Evolutionary conservation across 2,329 filamentous ascomycete genomes (phyloP), one percentile per base, ranked within the genome.

Genomic region (Aspergillus alliaceus): DNA sequence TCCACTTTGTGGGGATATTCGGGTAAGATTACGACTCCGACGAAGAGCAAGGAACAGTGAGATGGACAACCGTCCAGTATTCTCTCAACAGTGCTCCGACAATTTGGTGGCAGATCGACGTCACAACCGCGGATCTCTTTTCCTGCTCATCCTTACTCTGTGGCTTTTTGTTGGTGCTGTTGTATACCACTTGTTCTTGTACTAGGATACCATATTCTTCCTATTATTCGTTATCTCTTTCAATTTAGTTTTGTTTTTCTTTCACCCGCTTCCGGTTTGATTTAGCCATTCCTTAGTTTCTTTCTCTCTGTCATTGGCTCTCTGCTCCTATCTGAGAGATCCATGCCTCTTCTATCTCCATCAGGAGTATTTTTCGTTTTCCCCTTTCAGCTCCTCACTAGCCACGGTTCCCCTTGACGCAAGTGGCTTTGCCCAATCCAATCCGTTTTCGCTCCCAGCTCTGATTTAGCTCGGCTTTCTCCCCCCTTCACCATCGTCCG

Each of bases 321-420:
- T 35, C 44, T 27, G 32, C 44, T 48, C 12, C 15, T 48, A 32
- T 48, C 44, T 48, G 32, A n/a, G 44, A 32, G 44, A 48, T 42
- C 27, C 32, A 49, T 29, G 9, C 5, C 27, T 29, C 32, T 31
- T 34, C 11, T 27, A 29, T 54, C n/a, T 27, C 31, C 40, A 37
- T 54, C 32, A 47, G 25, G 22, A 31, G 12, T 35, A 24, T 31
- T 46, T 20, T 24, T 42, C 7, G 12, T 44, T 25, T n/a, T n/a
- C n/a, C 14, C 29, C 25, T 22, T 29, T 44, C 44, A 44, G 31
- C 42, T 22, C 34, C 24, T 25, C 32, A 35, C 62, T 59, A 66
- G 61, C 66, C 61, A 63, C 65, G 52, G 39, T 46, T 59, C 54
- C 53, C 44, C 57, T 67, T 66, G 65, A 68, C 66, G 64, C 66